Evolutionary conservation across 2,329 filamentous ascomycete genomes (phyloP).

Genomic region (Clarireedia sp.): DNA sequence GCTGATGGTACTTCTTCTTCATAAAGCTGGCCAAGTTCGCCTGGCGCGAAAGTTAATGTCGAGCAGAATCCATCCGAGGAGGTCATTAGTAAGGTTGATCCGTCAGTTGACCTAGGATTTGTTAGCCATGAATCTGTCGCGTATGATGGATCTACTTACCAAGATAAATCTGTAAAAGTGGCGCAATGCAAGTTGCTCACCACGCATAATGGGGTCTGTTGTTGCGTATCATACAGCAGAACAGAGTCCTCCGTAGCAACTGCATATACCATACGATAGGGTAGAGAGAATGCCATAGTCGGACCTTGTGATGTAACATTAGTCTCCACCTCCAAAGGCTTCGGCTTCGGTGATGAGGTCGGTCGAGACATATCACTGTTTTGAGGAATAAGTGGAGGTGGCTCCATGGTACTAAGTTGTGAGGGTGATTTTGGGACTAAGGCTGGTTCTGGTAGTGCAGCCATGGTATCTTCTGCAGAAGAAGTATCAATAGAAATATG

Average conservation of each 20-base stretch:
- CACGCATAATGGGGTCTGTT: conserved; percentile 84
- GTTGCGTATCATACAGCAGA: conserved; percentile 92
- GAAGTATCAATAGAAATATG: conserved; percentile 94
- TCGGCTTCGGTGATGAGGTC: conserved; percentile 36
- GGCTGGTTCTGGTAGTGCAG: conserved; percentile 74
- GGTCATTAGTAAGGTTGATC: conserved; percentile 78
- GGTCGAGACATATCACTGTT: conserved; percentile 36
- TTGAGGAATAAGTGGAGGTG: conserved; percentile 53
- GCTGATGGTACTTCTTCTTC: conserved; percentile 53
- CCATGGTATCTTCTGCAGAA: conserved; percentile 74
- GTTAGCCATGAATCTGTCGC: conserved; percentile 4
- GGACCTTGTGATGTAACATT: conserved; percentile 47
- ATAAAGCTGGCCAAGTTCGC: conserved; percentile 79
- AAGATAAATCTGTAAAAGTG: conserved; percentile 92
- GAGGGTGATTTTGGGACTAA: conserved; percentile 45
- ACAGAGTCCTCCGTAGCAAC: conserved; percentile 96
- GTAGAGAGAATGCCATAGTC: conserved; percentile 69
- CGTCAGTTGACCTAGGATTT: conserved; percentile 59
- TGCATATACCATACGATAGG: conserved; percentile 92
- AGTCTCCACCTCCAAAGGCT: conserved; percentile 36
- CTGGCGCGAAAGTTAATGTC: conserved; percentile 71
- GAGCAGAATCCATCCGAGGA: conserved; percentile 98
- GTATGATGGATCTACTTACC: conserved; percentile 50
- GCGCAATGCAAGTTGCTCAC: conserved; percentile 97
- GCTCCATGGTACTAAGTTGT: conserved; percentile 64